These are phyloP conservation scores for Cyberlindnera veronae DNA, from an alignment of 805 yeast genomes.

Conservation along the genomic window DNA sequence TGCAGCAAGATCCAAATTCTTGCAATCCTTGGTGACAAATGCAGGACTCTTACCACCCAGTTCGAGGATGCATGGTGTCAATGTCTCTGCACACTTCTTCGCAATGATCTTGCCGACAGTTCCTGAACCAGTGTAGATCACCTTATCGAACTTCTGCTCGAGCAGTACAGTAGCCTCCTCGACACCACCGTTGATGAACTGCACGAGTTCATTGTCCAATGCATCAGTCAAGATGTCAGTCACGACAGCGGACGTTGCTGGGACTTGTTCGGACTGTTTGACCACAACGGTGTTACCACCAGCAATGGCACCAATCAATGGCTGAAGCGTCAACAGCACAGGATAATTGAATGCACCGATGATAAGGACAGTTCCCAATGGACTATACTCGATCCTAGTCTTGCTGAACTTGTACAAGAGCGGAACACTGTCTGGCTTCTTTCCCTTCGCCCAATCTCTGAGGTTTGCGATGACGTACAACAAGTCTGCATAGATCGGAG, in stretches of 20 bases:
- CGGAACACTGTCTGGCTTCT: constrained; percentile 22
- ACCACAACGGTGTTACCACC: constrained; percentile 72
- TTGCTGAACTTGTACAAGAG: constrained; percentile 19
- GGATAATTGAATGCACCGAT: constrained; percentile 86
- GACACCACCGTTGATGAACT: constrained; percentile 70
- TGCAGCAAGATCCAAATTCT: constrained; percentile 44
- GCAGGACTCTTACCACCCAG: constrained; percentile 93
- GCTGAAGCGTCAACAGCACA: constrained; percentile 53
- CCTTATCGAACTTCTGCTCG: constrained; percentile 67
- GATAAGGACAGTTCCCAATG: constrained; percentile 67
- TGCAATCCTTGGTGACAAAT: constrained; percentile 52
- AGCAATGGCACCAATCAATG: constrained; percentile 77
- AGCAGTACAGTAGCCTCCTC: constrained; percentile 57
- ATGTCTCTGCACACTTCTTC: constrained; percentile 74
- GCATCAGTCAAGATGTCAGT: constrained; percentile 51
- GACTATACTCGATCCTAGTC: constrained; percentile 28
- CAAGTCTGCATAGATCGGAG: constrained; percentile 50
- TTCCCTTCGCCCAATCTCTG: constrained; percentile 57
- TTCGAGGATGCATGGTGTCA: constrained; percentile 80
- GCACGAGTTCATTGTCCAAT: constrained; percentile 53
- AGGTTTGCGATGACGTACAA: constrained; percentile 55
- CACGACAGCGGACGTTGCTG: constrained; percentile 54
- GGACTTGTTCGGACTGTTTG: constrained; percentile 57
- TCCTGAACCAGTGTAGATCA: constrained; percentile 81
- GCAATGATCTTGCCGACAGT: constrained; percentile 76